phyloP scores from a whole-genome alignment of 805 yeast genomes.

The Yarrowia porcina region DNA sequence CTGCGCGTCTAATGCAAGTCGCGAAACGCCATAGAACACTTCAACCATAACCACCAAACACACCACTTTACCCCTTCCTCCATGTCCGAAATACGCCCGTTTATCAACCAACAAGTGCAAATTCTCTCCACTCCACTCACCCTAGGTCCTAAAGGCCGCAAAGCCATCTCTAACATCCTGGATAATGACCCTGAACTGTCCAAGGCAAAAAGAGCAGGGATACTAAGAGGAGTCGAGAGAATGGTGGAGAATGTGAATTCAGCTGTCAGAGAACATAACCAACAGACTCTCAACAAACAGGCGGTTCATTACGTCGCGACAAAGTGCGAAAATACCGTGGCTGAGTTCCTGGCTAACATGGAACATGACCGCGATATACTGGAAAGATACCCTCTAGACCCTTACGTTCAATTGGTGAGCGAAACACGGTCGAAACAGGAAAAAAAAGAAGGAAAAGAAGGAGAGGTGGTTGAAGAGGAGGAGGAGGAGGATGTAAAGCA shows the following conservation, averaged over 20 bases:
- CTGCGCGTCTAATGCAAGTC: not conserved
- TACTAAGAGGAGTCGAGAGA: not conserved
- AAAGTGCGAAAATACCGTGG: constrained; percentile 25
- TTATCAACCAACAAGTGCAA: constrained; percentile 15
- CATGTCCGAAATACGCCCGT: constrained; percentile 11
- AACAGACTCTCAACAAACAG: not conserved
- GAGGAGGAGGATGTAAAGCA: not conserved
- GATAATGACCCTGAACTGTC: not conserved
- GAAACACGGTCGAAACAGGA: not conserved
- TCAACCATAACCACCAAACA: too few species aligned
- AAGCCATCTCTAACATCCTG: not conserved
- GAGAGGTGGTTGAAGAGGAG: not conserved
- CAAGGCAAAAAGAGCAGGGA: not conserved
- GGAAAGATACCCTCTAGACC: not conserved
- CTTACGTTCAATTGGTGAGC: not conserved
- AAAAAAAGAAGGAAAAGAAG: too few species aligned
- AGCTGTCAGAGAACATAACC: not conserved
- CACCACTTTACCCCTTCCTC: too few species aligned
- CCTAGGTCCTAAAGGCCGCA: not conserved
- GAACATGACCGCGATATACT: not conserved
- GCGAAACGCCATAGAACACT: not conserved
- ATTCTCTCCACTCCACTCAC: constrained; percentile 23
- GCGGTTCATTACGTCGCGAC: constrained; percentile 5
- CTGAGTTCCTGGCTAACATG: not conserved
- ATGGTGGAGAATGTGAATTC: constrained; percentile 5